phyloP scores from a whole-genome alignment of 2,329 filamentous ascomycete species.

The Plenodomus lindquistii region DNA sequence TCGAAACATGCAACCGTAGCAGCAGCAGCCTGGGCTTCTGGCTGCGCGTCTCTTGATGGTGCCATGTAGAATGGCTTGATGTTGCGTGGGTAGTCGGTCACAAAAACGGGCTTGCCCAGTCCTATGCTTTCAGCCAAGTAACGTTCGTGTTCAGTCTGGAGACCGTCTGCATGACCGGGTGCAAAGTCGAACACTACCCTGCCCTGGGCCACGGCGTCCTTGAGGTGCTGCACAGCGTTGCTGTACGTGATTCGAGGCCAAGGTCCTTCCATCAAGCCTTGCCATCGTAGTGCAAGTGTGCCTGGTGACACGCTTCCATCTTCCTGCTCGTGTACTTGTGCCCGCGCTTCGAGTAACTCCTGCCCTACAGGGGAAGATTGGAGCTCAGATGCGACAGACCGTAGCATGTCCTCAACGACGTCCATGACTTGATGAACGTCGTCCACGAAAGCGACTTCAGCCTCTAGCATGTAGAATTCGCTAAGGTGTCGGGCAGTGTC shows the following conservation, averaged over 20 bases:
- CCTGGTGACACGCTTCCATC: constrained; percentile 48
- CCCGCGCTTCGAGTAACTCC: constrained; percentile 58
- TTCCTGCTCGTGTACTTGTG: constrained; percentile 43
- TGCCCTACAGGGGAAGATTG: constrained; percentile 55
- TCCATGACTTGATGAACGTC: constrained; percentile 73
- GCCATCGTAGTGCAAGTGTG: constrained; percentile 71
- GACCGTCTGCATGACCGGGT: constrained; percentile 71
- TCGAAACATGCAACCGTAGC: constrained; percentile 87
- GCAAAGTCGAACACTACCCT: constrained; percentile 64
- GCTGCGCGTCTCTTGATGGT: constrained; percentile 42
- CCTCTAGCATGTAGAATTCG: constrained; percentile 99
- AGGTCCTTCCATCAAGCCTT: constrained; percentile 67
- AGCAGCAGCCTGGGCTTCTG: constrained; percentile 13
- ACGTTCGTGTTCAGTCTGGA: constrained; percentile 92
- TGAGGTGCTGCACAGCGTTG: constrained; percentile 72
- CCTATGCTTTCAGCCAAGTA: constrained; percentile 74
- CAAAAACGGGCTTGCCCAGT: constrained; percentile 73
- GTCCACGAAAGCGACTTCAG: constrained; percentile 79
- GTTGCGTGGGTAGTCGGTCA: constrained; percentile 86
- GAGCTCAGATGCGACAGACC: constrained; percentile 57
- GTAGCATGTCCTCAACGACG: constrained; percentile 78
- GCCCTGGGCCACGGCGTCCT: constrained; percentile 57
- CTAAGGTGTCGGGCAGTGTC: constrained; percentile 92
- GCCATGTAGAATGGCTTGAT: constrained; percentile 95
- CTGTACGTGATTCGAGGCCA: constrained; percentile 88